Base-by-base conservation (phyloP, 176 grass and related monocot species). In the Hyparrhenia diplandra region DNA sequence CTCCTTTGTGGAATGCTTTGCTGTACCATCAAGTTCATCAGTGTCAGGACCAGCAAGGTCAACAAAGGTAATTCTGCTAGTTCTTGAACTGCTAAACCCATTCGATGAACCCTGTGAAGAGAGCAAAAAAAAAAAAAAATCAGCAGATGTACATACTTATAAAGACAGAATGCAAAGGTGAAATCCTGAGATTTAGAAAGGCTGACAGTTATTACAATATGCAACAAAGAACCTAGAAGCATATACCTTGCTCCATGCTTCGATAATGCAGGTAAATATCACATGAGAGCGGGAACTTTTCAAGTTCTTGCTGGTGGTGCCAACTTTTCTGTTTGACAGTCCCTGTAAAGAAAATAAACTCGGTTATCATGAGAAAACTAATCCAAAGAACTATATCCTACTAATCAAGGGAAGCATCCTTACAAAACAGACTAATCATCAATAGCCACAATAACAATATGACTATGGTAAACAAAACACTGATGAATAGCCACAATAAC, bases 251-350 rank as follows among this genome's bases (percentile, higher is more conserved):
- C 88, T 88, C 96, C 96, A 99, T 75, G 90, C 90, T 93, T 95
- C 96, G 82, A 99, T 80, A 35, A 91, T 64, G 28, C 93, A 95
- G 76, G 88, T 99, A 76, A 99, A 91, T 59, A 95, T 88, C 59
- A 95, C 82, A 82, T 99, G 96, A 67, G 96, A 99, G 84, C 96
- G 90, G 42, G 96, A 99, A 80, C 93, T 95, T 85, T 93, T 99
- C 59, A 92, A 95, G 71, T 99, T 95, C 88, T 90, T 86, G 72
- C 90, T 93, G 30, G 89, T 93, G 3, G 88, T 79, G 51, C 96
- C 96, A 78, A 95, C 79, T 95, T 95, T 99, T 91, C 92, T 95
- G 18, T 99, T 99, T 86, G 96, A 81, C 6, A 99, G 80, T 32
- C 96, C 96, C 96, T 99, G 82, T 41, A 79, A 79, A 74, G 47